A percentile compares a stretch with the other conserved stretches of the same genome.
Evolutionary conservation across 1,284 basidiomycete species (phyloP).

Genomic region (Pterula multifida): DNA sequence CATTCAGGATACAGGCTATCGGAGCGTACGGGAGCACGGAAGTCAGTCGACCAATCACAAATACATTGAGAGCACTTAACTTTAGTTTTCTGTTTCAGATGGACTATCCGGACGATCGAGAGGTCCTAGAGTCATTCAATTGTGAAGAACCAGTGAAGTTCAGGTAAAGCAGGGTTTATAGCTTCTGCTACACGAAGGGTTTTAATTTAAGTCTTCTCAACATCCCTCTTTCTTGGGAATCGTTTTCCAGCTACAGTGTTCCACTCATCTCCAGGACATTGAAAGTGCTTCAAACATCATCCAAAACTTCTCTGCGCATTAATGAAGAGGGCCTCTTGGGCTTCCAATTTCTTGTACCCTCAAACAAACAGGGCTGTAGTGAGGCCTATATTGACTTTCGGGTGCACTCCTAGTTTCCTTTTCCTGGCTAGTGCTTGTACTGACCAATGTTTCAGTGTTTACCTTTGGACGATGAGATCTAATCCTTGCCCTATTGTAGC

Average conservation of each 20-base stretch:
- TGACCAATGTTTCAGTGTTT: conserved; percentile 28
- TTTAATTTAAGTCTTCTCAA: not conserved
- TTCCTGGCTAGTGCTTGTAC: not conserved
- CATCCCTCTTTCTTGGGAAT: not conserved
- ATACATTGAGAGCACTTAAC: not conserved
- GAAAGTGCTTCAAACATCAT: conserved; percentile 66
- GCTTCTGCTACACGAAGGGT: not conserved
- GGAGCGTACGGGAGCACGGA: conserved; percentile 79
- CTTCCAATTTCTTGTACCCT: conserved; percentile 80
- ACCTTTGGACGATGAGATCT: conserved; percentile 32
- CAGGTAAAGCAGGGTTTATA: conserved; percentile 36
- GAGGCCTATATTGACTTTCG: conserved; percentile 76
- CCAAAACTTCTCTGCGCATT: conserved; percentile 79
- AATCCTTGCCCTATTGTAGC: too few species aligned
- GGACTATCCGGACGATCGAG: conserved; percentile 86
- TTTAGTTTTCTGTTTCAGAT: conserved; percentile 37
- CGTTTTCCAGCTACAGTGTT: conserved; percentile 61
- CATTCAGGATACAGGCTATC: conserved; percentile 65
- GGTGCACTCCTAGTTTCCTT: conserved; percentile 35
- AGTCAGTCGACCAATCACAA: conserved; percentile 30
- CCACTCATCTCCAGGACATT: conserved; percentile 57
- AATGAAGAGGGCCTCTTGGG: conserved; percentile 71
- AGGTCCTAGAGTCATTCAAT: conserved; percentile 82
- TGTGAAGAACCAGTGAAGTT: conserved; percentile 59
- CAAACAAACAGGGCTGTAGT: conserved; percentile 30